phyloP scores from a whole-genome alignment of 2,329 filamentous ascomycete species.

The Fusarium proliferatum region DNA sequence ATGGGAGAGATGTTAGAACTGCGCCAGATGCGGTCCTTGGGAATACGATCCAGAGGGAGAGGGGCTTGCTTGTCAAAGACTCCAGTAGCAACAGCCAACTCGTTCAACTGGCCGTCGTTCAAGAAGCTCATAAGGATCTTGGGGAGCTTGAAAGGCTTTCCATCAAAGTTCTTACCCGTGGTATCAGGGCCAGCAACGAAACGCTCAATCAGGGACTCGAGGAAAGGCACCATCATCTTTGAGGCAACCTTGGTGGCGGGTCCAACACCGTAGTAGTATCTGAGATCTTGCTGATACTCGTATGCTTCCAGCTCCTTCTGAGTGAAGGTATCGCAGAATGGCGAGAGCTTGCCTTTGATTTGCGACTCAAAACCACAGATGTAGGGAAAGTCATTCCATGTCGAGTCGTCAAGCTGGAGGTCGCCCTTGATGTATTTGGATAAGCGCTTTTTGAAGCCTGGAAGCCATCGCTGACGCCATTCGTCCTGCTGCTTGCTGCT shows the following conservation, averaged over 20 bases:
- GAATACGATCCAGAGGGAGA: conserved; percentile 60
- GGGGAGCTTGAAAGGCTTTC: conserved; percentile 61
- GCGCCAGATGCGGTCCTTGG: conserved; percentile 62
- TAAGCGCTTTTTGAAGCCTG: conserved; percentile 63
- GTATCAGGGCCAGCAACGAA: conserved; percentile 64
- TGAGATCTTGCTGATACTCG: conserved; percentile 74
- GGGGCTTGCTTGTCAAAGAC: conserved; percentile 67
- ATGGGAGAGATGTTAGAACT: conserved; percentile 68
- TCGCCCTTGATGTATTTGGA: conserved; percentile 64
- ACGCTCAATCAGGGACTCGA: conserved; percentile 63
- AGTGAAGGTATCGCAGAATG: conserved; percentile 72
- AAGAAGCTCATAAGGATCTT: conserved; percentile 70
- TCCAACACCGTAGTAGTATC: conserved; percentile 74
- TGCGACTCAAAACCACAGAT: conserved; percentile 79
- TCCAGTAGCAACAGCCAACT: conserved; percentile 69
- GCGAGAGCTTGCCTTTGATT: conserved; percentile 69
- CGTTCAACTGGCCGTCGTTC: conserved; percentile 74
- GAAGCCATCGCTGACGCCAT: conserved; percentile 65
- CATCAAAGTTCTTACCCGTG: conserved; percentile 59
- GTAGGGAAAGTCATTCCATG: conserved; percentile 71
- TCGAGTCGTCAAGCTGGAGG: conserved; percentile 63
- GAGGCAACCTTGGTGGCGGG: conserved; percentile 65
- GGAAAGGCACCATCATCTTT: conserved; percentile 70
- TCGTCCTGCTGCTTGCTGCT: conserved; percentile 58
- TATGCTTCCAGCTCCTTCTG: conserved; percentile 71